A percentile compares a stretch with the other conserved stretches of the same genome.
These are phyloP conservation scores for Bimuria novae-zelandiae DNA, from an alignment of 2,329 filamentous ascomycete genomes.

Conservation along the genomic window DNA sequence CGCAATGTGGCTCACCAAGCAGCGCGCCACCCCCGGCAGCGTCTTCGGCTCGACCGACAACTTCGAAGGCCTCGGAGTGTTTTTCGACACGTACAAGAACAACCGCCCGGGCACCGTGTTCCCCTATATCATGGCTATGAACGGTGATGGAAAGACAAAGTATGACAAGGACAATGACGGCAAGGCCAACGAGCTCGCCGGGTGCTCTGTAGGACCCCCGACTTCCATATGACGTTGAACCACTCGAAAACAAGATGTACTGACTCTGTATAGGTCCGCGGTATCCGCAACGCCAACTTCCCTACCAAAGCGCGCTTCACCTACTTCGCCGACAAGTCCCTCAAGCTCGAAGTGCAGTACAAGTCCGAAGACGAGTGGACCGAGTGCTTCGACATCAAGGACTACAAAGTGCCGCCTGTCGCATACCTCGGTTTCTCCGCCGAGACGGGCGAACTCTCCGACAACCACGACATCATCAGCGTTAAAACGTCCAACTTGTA, in stretches of 20 bases:
- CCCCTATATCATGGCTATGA: slow-evolving; percentile 98
- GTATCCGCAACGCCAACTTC: slow-evolving; percentile 74
- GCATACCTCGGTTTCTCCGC: slow-evolving; percentile 71
- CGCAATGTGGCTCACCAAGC: slow-evolving; percentile 96
- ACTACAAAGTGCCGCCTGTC: slow-evolving; percentile 75
- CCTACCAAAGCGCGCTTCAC: slow-evolving; percentile 85
- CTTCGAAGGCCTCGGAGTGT: slow-evolving; percentile 93
- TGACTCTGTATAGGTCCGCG: slow-evolving; percentile 64
- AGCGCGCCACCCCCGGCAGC: slow-evolving; percentile 76
- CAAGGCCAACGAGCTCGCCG: slow-evolving; percentile 88
- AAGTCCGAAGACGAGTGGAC: slow-evolving; percentile 88
- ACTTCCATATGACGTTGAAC: background rate
- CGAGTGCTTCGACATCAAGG: slow-evolving; percentile 76
- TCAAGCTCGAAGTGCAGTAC: slow-evolving; percentile 92
- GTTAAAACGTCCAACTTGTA: slow-evolving; percentile 89
- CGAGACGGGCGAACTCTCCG: slow-evolving; percentile 93
- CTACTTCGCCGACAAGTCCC: slow-evolving; percentile 94
- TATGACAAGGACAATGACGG: slow-evolving; percentile 97
- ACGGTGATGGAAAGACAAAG: slow-evolving; percentile 82
- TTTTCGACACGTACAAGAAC: slow-evolving; percentile 99
- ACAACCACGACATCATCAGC: slow-evolving; percentile 96
- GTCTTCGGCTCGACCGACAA: slow-evolving; percentile 88
- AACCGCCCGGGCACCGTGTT: slow-evolving; percentile 94
- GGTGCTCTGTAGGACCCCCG: slow-evolving; percentile 72
- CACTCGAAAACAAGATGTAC: slow-evolving; percentile 4